Percentiles rank a stretch among this genome's conserved stretches.
These are phyloP conservation scores for Viridothelium virens DNA, from an alignment of 495 filamentous ascomycete species.

Conservation along the genomic window DNA sequence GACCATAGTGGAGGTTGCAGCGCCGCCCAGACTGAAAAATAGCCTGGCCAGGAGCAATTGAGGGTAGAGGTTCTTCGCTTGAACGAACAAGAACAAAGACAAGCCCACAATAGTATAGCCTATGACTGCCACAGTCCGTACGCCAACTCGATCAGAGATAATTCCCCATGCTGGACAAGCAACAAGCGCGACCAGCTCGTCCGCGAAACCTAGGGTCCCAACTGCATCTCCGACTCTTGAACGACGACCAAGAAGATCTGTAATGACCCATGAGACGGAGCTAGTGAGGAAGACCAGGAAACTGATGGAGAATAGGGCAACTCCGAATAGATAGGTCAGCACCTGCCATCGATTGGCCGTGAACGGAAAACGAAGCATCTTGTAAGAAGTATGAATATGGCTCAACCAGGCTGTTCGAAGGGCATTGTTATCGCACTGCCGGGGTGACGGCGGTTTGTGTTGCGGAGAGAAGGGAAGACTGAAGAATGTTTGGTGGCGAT, in stretches of 20 bases:
- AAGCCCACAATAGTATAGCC: conserved; percentile 76
- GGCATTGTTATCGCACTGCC: background rate
- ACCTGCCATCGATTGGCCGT: conserved; percentile 67
- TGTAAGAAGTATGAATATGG: background rate
- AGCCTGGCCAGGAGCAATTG: conserved; percentile 78
- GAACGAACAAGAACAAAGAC: conserved; percentile 70
- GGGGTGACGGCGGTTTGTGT: background rate
- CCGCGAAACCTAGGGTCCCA: conserved; percentile 89
- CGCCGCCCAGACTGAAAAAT: conserved; percentile 81
- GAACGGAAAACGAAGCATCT: conserved; percentile 23
- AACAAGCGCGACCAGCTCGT: conserved; percentile 83
- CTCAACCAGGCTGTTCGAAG: background rate
- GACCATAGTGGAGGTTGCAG: conserved; percentile 93
- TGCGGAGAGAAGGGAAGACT: background rate
- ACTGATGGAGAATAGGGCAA: conserved; percentile 90
- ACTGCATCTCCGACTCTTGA: conserved; percentile 78
- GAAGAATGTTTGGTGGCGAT: conserved; percentile 4
- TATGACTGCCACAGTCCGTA: conserved; percentile 57
- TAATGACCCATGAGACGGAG: conserved; percentile 88
- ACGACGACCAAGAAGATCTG: conserved; percentile 72
- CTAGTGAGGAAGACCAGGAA: conserved; percentile 98
- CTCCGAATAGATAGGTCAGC: conserved; percentile 74
- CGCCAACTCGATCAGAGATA: conserved; percentile 80
- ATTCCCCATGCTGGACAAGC: conserved; percentile 91
- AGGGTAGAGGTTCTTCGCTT: conserved; percentile 80